phyloP scores from a whole-genome alignment of 208 protist genomes.

The Trypanosoma cruzi region DNA sequence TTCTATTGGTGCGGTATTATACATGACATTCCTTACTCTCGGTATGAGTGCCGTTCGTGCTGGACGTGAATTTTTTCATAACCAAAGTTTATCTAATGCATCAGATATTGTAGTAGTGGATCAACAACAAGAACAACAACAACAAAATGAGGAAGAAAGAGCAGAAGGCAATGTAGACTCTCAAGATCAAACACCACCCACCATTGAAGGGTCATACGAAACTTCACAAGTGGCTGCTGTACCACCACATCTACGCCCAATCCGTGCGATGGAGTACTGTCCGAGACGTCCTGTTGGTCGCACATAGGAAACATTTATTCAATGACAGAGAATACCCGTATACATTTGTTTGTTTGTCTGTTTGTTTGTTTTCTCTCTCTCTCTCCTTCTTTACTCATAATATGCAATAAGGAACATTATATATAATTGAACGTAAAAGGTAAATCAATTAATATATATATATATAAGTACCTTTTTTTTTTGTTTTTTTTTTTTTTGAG shows the following conservation, averaged over 20 bases:
- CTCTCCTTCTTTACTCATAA: no score
- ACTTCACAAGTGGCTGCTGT: neutral
- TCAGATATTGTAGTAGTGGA: neutral
- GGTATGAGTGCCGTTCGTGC: slow-evolving; percentile 1
- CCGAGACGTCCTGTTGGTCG: slow-evolving; percentile 25
- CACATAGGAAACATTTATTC: neutral
- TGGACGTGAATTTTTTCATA: neutral
- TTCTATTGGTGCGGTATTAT: slow-evolving; percentile 52
- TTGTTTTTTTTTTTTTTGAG: no score
- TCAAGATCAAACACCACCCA: neutral
- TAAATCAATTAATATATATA: no score
- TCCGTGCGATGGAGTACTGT: slow-evolving; percentile 66
- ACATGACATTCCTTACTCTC: slow-evolving; percentile 23
- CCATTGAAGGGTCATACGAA: neutral
- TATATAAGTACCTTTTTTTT: no score
- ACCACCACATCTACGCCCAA: slow-evolving; percentile 32
- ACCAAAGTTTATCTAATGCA: neutral
- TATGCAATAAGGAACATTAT: no score
- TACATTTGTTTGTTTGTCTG: neutral
- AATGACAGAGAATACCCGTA: slow-evolving; percentile 1
- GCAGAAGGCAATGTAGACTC: slow-evolving; percentile 11
- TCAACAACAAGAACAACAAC: neutral
- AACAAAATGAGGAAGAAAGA: neutral
- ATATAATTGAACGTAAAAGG: no score
- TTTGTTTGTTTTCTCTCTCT: no score